Evolutionary conservation across 768 basidiomycete genomes (phyloP).

Genomic region (Lactifluus subvellereus): DNA sequence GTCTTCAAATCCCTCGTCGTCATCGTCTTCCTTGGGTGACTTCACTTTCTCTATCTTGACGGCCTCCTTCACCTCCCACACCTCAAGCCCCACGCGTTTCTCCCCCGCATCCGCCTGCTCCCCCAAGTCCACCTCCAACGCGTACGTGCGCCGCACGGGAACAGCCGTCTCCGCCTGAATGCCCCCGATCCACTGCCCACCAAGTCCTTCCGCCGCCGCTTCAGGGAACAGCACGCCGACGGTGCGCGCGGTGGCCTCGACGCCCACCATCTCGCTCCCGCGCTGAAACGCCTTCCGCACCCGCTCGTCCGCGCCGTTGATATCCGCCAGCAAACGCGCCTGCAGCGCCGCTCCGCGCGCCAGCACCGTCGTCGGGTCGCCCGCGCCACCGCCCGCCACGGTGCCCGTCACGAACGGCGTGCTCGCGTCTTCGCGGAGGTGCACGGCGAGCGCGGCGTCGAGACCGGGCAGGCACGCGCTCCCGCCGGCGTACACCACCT

Average conservation of each 20-base stretch:
- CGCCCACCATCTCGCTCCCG: slow-evolving; percentile 37
- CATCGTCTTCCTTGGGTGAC: slow-evolving; percentile 42
- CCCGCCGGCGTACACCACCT: slow-evolving; percentile 77
- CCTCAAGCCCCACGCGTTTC: slow-evolving; percentile 51
- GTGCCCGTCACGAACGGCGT: slow-evolving; percentile 64
- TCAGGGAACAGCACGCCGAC: slow-evolving; percentile 64
- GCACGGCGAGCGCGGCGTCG: slow-evolving; percentile 49
- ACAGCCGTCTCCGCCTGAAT: slow-evolving; percentile 65
- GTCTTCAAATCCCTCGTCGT: slow-evolving; percentile 31
- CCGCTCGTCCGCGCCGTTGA: slow-evolving; percentile 46
- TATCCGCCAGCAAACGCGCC: slow-evolving; percentile 51
- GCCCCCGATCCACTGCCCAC: slow-evolving; percentile 62
- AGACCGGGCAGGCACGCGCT: slow-evolving; percentile 70
- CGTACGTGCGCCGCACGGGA: slow-evolving; percentile 56
- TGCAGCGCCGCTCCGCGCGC: slow-evolving; percentile 75
- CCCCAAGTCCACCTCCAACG: slow-evolving; percentile 51
- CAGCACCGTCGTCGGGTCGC: slow-evolving; percentile 73
- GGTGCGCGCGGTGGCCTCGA: slow-evolving; percentile 54
- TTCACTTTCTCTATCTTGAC: slow-evolving; percentile 56
- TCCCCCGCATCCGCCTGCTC: slow-evolving; percentile 36
- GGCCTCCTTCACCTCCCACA: slow-evolving; percentile 73
- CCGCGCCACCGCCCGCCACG: slow-evolving; percentile 63
- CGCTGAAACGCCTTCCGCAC: slow-evolving; percentile 46
- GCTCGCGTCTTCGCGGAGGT: slow-evolving; percentile 55
- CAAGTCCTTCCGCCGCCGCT: slow-evolving; percentile 33